Conservation (phyloP, 192 early-diverging fungal species). For the Pilobolus umbonatus region DNA sequence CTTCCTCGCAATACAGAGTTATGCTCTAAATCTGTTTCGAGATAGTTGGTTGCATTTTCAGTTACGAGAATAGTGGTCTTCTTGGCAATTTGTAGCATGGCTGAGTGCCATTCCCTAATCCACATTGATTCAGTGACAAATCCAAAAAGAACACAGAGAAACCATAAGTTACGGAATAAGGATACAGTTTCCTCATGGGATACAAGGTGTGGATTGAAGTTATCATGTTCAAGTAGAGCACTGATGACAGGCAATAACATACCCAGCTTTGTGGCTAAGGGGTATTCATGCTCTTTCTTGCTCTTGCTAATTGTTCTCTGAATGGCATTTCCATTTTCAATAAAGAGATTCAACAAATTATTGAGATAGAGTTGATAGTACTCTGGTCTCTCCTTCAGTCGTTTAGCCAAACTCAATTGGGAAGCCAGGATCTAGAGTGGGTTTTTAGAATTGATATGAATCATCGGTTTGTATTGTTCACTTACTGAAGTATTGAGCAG, state of each 20-base stretch:
- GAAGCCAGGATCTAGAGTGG: conserved; percentile 40
- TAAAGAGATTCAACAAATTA: conserved; percentile 51
- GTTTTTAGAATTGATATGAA: not conserved
- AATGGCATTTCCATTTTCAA: conserved; percentile 57
- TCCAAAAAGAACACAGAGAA: conserved; percentile 76
- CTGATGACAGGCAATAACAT: conserved; percentile 57
- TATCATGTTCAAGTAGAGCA: conserved; percentile 52
- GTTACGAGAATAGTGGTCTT: conserved; percentile 83
- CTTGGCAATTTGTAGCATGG: conserved; percentile 68
- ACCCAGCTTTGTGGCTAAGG: conserved; percentile 46
- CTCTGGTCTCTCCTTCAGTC: conserved; percentile 45
- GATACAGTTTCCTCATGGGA: conserved; percentile 58
- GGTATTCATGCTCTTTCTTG: conserved; percentile 40
- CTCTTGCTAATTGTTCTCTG: conserved; percentile 39
- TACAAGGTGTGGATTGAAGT: conserved; percentile 52
- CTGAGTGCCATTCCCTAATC: conserved; percentile 67
- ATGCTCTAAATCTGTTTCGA: conserved; percentile 84
- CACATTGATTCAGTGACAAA: conserved; percentile 70
- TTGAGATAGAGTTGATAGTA: conserved; percentile 49
- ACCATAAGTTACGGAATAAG: conserved; percentile 89
- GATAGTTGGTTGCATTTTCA: conserved; percentile 61
- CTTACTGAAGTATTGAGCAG: conserved; percentile 46
- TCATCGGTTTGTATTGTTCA: not conserved
- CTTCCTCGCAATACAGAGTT: conserved; percentile 75
- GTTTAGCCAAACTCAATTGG: conserved; percentile 44